Evolutionary conservation across 2,329 filamentous ascomycete genomes (phyloP).

Genomic region (Byssothecium circinans): DNA sequence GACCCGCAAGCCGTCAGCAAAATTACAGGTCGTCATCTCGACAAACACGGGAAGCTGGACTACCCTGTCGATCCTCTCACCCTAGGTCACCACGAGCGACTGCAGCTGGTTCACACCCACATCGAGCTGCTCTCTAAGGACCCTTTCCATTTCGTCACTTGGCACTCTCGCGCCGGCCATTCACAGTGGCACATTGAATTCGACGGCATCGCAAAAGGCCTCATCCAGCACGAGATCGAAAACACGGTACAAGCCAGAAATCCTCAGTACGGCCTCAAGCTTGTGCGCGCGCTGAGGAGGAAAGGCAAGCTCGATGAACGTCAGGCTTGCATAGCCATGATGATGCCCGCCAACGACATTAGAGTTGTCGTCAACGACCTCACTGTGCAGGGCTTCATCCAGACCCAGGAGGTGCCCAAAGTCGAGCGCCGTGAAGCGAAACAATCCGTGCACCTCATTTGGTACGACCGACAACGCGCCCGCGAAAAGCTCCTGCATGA

Average conservation of each 20-base stretch:
- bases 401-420: slow-evolving; percentile 91
- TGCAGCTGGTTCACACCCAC: slow-evolving; percentile 64
- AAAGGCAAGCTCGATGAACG: slow-evolving; percentile 97
- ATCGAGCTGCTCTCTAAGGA: slow-evolving; percentile 72
- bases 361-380: slow-evolving; percentile 82
- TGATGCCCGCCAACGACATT: slow-evolving; percentile 84
- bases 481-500: slow-evolving; percentile 73
- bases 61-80: slow-evolving; percentile 27
- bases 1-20: slow-evolving; percentile 33
- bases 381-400: slow-evolving; percentile 82
- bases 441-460: slow-evolving; percentile 89
- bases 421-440: slow-evolving; percentile 80
- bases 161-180: slow-evolving; percentile 63
- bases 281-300: slow-evolving; percentile 81
- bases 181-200: slow-evolving; percentile 87
- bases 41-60: slow-evolving; percentile 18
- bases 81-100: slow-evolving; percentile 26
- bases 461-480: slow-evolving; percentile 76
- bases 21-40: slow-evolving; percentile 26
- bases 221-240: slow-evolving; percentile 80
- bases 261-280: slow-evolving; percentile 73
- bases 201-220: slow-evolving; percentile 65
- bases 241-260: slow-evolving; percentile 76
- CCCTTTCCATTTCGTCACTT: slow-evolving; percentile 65
- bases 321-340: slow-evolving; percentile 73